Conservation (phyloP, 1,284 basidiomycete species). For the Phellopilus nigrolimitatus region DNA sequence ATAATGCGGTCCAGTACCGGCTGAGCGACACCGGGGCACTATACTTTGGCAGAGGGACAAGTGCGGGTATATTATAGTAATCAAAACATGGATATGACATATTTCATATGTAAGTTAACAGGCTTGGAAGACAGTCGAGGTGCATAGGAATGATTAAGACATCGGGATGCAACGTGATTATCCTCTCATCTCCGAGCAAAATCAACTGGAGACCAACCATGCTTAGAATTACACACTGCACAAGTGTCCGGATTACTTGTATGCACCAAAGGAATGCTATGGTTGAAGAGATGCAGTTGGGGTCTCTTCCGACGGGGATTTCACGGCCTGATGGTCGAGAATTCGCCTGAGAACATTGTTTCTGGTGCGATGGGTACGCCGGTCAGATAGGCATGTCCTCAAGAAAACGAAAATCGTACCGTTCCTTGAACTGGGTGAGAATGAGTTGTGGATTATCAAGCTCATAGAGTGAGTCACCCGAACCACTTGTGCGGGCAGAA, state of each 20-base stretch:
- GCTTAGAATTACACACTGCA: no score
- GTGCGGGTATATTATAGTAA: conserved; percentile 50
- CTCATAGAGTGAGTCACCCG: conserved; percentile 37
- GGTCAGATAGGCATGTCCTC: background rate
- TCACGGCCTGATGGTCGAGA: conserved; percentile 1
- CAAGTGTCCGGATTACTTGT: no score
- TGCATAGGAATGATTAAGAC: no score
- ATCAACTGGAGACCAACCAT: no score
- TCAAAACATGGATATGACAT: no score
- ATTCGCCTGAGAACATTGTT: conserved; percentile 11
- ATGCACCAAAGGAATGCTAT: no score
- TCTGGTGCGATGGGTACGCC: background rate
- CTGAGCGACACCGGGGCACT: conserved; percentile 56
- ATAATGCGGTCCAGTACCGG: conserved; percentile 59
- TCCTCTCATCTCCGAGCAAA: no score
- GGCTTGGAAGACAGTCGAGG: no score
- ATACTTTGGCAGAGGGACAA: conserved; percentile 70
- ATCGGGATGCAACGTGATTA: no score
- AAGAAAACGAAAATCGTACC: conserved; percentile 36
- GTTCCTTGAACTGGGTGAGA: conserved; percentile 59
- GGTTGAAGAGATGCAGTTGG: no score
- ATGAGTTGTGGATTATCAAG: conserved; percentile 43
- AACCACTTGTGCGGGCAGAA: conserved; percentile 18
- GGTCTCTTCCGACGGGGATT: no score
- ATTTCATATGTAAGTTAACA: no score